Evolutionary conservation across 2,329 filamentous ascomycete genomes (phyloP).

Genomic region (Diaporthe amygdali): DNA sequence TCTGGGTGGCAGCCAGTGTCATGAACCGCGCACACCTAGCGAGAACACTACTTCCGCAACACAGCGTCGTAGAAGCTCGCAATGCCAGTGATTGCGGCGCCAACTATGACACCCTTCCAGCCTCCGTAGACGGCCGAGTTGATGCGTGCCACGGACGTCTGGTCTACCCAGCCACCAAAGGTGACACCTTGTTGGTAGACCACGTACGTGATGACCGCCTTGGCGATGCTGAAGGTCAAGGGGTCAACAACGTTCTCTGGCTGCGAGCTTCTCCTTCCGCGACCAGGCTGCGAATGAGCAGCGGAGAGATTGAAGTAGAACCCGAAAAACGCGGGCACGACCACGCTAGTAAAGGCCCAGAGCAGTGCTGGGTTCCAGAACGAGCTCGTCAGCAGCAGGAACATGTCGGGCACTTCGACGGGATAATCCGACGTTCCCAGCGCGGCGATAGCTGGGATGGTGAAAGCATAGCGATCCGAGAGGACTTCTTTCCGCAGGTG

Average conservation of each 20-base stretch:
- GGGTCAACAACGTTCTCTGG: constrained; percentile 76
- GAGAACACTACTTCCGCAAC: constrained; percentile 63
- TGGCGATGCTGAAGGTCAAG: constrained; percentile 86
- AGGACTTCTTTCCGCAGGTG: constrained; percentile 74
- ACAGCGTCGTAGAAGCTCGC: constrained; percentile 80
- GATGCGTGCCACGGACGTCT: constrained; percentile 65
- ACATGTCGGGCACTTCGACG: constrained; percentile 80
- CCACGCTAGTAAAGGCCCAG: constrained; percentile 75
- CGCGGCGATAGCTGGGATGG: constrained; percentile 65
- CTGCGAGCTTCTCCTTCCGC: constrained; percentile 46
- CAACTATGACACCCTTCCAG: constrained; percentile 72
- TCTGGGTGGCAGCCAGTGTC: not conserved
- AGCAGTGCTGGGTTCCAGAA: constrained; percentile 86
- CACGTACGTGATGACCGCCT: constrained; percentile 81
- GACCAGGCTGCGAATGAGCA: constrained; percentile 46
- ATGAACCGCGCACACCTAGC: not conserved
- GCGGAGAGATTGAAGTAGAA: constrained; percentile 91
- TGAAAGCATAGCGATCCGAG: constrained; percentile 73
- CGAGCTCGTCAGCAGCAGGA: constrained; percentile 72
- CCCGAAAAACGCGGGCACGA: constrained; percentile 73
- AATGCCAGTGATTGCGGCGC: constrained; percentile 70
- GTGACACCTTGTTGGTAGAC: constrained; percentile 75
- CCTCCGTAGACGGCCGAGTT: constrained; percentile 73
- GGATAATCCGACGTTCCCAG: constrained; percentile 63
- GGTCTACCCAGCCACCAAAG: constrained; percentile 66